Evolutionary conservation across 352 stramenopile genomes (phyloP), one percentile per base, ranked within the genome.

Genomic region (Peronospora destructor): DNA sequence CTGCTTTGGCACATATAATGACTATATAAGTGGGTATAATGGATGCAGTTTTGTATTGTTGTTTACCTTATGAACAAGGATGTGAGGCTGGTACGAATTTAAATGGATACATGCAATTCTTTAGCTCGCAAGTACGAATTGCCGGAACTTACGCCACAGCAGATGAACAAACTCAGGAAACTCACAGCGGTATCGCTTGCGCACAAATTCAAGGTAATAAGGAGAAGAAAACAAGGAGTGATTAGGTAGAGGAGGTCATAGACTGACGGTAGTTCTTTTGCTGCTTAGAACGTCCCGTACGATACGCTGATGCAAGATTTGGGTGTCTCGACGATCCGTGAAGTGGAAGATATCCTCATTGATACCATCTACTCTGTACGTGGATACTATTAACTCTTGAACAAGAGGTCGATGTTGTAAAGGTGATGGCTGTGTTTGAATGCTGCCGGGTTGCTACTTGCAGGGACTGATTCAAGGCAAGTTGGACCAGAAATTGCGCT

Each of bases 261-360:
- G 19, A 12, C 7, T 32, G 28, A 32, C 28, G 6, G 28, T 11
- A 3, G 7, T 32, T 32, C 12, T 32, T 11, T 2, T 47, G 12
- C 13, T 64, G 32, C 29, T 39, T 35, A 91, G 80, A 84, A 84
- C 29, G 81, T 94, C 19, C 78, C 80, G 35, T 96, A 97, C 51
- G 64, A 71, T 13, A 80, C 66, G 45, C 57, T 97, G 34, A 78
- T 91, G 66, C 64, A 74, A 39, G 75, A 74, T 30, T 61, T 97
- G 28, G 80, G 76, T 40, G 73, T 97, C 19, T 46, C 70, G 16
- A 84, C 76, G 14, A 72, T 95, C 14, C 82, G 88, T 29, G 83
- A 95, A 28, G 74, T 97, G 14, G 89, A 97, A 71, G 89, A 97
- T 59, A 76, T 97, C 28, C 73, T 97, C 19, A 96, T 97, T 44